Evolutionary conservation across 2,329 filamentous ascomycete species (phyloP), one percentile per base, ranked within the genome.

Genomic region (Penicillium thymicola): DNA sequence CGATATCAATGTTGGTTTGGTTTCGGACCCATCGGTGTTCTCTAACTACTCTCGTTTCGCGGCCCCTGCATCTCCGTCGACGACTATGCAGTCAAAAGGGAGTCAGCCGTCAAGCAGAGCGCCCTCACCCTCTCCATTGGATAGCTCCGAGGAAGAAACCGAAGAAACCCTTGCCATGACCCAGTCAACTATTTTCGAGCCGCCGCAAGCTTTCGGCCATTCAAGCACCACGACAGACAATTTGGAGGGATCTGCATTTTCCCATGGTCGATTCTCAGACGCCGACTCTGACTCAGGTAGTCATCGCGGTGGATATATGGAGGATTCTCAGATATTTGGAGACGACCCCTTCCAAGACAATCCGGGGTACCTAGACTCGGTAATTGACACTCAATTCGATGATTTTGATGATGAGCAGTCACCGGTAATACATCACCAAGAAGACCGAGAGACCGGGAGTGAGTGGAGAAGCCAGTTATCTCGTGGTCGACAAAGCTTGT

Each of bases 21-120:
- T 82, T 18, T 80, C 79, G 4, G 78, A 81, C 58, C 72, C 77
- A 3, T 71, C 74, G 4, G 75, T 78, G n/a, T 81, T 82, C 50
- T 74, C 76, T 4, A 77, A 75, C 25, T 74, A 78, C 61, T 71
- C 76, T 41, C 68, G 70, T 5, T 77, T 77, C 36, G 64, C 65
- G 5, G 57, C 61, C 9, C 72, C 69, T 37, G 55, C 64, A 3
- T 74, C 69, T 11, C 70, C 73, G 11, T 65, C 70, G 21, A 70
- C 69, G 28, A 69, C 70, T 11, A 67, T 70, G 58, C 70, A 68
- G 10, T 70, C 71, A 14, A 72, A 71, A 46, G 60, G 58, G n/a
- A 71, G 67, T 48, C 66, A 67, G 27, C 56, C 65, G 21, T 64
- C 68, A 6, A 70, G 67, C 51, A 65, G 65, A 54, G 58, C 64